Base-by-base conservation (phyloP, 2,329 filamentous ascomycete genomes). In the Hypoxylon sp. region DNA sequence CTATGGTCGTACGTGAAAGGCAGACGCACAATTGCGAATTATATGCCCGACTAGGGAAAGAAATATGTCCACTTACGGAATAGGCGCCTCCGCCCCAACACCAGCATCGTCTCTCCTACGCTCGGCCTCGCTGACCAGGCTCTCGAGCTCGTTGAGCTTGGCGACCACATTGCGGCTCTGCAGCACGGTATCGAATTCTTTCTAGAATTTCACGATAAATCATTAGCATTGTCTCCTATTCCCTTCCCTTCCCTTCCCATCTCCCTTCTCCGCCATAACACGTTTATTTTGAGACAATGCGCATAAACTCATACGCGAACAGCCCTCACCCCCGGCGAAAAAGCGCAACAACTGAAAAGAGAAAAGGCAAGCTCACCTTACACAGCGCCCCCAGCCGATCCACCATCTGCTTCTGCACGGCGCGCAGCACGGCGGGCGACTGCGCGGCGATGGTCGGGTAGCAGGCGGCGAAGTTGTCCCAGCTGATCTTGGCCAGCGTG, bases 71-170 rank as follows among this genome's bases (percentile, higher is more conserved):
- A 78, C 82, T 65, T 78, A 85, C 84, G 84, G 83, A 38, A 80
- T 77, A 4, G 83, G 83, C n/a, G 77, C 67, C 5, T 71, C 73
- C 24, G 60, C 56, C 54, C 62, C 70, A 52, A 55, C 57, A 20
- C 69, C 64, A 22, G 78, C 74, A 24, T 78, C 75, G 42, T 76
- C 71, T 49, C 79, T 74, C 60, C 81, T 75, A 55, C 70, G 67
- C 50, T 76, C 78, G 4, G 87, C 87, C 54, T 86, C 84, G 59
- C 76, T 78, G 51, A 87, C 80, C 12, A 90, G 79, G 24, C 70
- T 77, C 72, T 90, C 87, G 5, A 89, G 80, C 74, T 85, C 82
- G 74, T 90, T 90, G 8, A 90, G 80, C 64, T 83, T 83, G 38
- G 79, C 78, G 2, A 90, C 82, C 11, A 89, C 87, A 45, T 81